These are phyloP conservation scores for Fusarium pininemorale DNA, from an alignment of 2,329 filamentous ascomycete genomes.

Conservation along the genomic window DNA sequence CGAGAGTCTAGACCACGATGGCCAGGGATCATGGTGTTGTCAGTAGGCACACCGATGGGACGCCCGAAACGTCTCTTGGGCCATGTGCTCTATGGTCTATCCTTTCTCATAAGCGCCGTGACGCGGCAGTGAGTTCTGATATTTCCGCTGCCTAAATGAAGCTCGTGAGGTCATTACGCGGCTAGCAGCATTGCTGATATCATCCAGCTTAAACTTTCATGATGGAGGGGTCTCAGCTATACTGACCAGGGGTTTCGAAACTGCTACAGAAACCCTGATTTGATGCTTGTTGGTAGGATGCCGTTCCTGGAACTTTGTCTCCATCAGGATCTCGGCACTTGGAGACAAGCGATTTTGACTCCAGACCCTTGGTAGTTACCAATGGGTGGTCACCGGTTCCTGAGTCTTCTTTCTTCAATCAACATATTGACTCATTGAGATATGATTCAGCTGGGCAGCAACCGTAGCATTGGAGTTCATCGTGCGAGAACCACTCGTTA, in stretches of 20 bases:
- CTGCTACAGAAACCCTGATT: slow-evolving; percentile 11
- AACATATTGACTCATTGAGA: background rate
- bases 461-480: background rate
- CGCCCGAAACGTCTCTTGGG: background rate
- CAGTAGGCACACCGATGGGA: slow-evolving; percentile 5
- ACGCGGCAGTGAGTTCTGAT: background rate
- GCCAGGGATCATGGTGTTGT: slow-evolving; percentile 4
- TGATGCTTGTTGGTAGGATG: slow-evolving; percentile 1
- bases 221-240: background rate
- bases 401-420: background rate
- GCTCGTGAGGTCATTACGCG: slow-evolving; percentile 22
- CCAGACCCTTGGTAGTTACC: background rate
- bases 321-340: slow-evolving; percentile 24
- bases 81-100: background rate
- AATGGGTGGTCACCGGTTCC: background rate
- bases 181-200: slow-evolving; percentile 7
- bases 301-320: slow-evolving; percentile 13
- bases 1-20: slow-evolving; percentile 23
- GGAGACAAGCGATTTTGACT: background rate
- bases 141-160: background rate
- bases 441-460: background rate
- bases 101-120: slow-evolving; percentile 12
- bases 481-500: background rate
- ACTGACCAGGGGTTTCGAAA: slow-evolving; percentile 7
- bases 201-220: slow-evolving; percentile 2